phyloP scores from a whole-genome alignment of 2,329 filamentous ascomycete genomes.

The Fusarium cyanostomum region DNA sequence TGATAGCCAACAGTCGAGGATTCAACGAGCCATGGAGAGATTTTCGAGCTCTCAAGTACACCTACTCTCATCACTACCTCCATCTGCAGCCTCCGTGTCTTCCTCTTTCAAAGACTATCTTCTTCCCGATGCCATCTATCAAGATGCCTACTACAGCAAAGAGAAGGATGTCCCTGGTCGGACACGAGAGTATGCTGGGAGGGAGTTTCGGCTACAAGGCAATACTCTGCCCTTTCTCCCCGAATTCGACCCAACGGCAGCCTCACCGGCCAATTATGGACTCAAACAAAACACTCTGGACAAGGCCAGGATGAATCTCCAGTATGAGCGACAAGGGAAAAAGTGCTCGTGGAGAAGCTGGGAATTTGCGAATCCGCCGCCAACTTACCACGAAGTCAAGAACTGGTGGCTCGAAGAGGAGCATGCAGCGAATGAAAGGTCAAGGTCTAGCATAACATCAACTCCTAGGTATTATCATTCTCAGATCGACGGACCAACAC shows the following conservation, averaged over 20 bases:
- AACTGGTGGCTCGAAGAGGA: slow-evolving; percentile 67
- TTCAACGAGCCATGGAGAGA: slow-evolving; percentile 24
- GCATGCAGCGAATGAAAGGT: slow-evolving; percentile 4
- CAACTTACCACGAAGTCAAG: slow-evolving; percentile 74
- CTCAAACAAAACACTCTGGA: slow-evolving; percentile 61
- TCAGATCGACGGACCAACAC: slow-evolving; percentile 90
- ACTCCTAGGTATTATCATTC: slow-evolving; percentile 64
- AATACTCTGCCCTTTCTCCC: slow-evolving; percentile 82
- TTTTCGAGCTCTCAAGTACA: slow-evolving; percentile 24
- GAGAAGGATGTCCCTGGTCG: slow-evolving; percentile 84
- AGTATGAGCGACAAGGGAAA: slow-evolving; percentile 57
- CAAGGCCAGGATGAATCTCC: slow-evolving; percentile 59
- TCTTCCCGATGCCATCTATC: slow-evolving; percentile 77
- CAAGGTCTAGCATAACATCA: slow-evolving; percentile 31
- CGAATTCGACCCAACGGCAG: slow-evolving; percentile 73
- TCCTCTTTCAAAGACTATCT: slow-evolving; percentile 38
- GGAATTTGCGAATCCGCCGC: slow-evolving; percentile 79
- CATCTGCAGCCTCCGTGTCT: slow-evolving; percentile 39
- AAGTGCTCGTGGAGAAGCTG: slow-evolving; percentile 70
- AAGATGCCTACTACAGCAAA: slow-evolving; percentile 85
- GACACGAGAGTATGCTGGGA: slow-evolving; percentile 84
- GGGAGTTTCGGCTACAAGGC: slow-evolving; percentile 82
- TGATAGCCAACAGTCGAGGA: slow-evolving; percentile 11
- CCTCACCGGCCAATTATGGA: slow-evolving; percentile 64
- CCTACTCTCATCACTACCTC: slow-evolving; percentile 42